Percentiles rank a stretch among this genome's conserved stretches.
Evolutionary conservation across 805 yeast genomes (phyloP).

Genomic region (Ogataea ganodermae): DNA sequence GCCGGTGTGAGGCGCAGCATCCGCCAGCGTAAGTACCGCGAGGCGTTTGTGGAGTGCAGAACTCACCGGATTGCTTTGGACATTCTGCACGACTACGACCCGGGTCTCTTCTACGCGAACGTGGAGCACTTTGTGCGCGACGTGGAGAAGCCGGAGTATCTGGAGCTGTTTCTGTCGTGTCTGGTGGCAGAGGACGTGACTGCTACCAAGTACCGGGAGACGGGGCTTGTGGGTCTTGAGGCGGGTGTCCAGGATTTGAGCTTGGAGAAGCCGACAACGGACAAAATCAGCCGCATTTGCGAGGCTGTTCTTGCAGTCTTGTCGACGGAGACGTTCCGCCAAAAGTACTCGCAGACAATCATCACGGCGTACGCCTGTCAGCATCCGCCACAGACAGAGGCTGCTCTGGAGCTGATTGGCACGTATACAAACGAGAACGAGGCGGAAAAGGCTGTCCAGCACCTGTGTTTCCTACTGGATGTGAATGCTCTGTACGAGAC

Average conservation of each 20-base stretch:
- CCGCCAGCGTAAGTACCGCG: conserved; percentile 52
- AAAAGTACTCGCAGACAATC: conserved; percentile 69
- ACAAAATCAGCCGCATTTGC: conserved; percentile 76
- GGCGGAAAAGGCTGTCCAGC: conserved; percentile 67
- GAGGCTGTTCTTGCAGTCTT: conserved; percentile 64
- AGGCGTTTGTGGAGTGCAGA: conserved; percentile 84
- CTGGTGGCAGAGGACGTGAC: conserved; percentile 85
- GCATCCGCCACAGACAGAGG: conserved; percentile 79
- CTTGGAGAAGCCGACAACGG: conserved; percentile 6
- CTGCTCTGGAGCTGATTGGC: conserved; percentile 69
- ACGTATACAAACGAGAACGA: conserved; percentile 48
- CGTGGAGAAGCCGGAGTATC: conserved; percentile 68
- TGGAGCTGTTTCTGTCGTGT: conserved; percentile 86
- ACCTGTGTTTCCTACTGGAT: conserved; percentile 87
- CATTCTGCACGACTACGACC: conserved; percentile 83
- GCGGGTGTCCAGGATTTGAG: neutral
- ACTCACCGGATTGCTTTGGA: conserved; percentile 91
- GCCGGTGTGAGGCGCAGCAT: conserved; percentile 78
- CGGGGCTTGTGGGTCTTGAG: conserved; percentile 33
- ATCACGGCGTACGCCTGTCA: conserved; percentile 93
- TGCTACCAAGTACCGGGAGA: conserved; percentile 77
- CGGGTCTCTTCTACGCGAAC: conserved; percentile 63
- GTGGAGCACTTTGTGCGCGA: conserved; percentile 69
- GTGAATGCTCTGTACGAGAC: conserved; percentile 78
- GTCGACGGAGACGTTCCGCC: conserved; percentile 49